phyloP scores from a whole-genome alignment of 306 rosid species.

The Cicer cuneatum region DNA sequence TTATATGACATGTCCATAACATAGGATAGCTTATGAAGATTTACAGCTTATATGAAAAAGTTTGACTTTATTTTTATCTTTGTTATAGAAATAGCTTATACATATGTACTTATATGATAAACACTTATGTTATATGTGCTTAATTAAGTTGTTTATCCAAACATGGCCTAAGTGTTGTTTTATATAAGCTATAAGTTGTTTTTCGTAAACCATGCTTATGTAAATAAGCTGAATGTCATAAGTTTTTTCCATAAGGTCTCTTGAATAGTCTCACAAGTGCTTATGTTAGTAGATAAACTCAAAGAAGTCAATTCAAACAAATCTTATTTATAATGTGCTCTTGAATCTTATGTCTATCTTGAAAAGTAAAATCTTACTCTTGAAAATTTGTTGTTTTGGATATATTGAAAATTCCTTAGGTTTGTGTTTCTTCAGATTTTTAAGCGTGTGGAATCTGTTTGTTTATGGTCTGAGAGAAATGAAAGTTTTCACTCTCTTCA shows the following conservation, averaged over 20 bases:
- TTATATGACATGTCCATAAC: not conserved
- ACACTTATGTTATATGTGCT: no score
- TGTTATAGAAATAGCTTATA: not conserved
- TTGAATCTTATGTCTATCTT: slow-evolving; percentile 23
- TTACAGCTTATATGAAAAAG: not conserved
- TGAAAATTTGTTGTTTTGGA: slow-evolving; percentile 14
- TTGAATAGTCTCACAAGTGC: not conserved
- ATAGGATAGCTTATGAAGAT: not conserved
- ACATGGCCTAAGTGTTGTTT: no score
- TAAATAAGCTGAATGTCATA: not conserved
- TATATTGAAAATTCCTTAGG: slow-evolving; percentile 52
- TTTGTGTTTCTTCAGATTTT: slow-evolving; percentile 70
- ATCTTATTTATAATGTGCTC: slow-evolving; percentile 1
- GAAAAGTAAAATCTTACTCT: not conserved
- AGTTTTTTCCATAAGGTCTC: not conserved
- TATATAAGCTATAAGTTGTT: not conserved
- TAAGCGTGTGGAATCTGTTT: slow-evolving; percentile 51
- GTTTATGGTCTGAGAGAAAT: slow-evolving; percentile 52
- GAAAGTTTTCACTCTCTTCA: slow-evolving; percentile 44
- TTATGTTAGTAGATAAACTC: not conserved
- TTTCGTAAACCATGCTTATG: not conserved
- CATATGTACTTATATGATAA: no score
- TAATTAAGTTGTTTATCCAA: not conserved
- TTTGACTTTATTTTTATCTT: not conserved
- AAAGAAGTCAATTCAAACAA: not conserved